A percentile compares a stretch with the other conserved stretches of the same genome.
Evolutionary conservation across 176 grass and related monocot species (phyloP).

Genomic region (Puya raimondii): DNA sequence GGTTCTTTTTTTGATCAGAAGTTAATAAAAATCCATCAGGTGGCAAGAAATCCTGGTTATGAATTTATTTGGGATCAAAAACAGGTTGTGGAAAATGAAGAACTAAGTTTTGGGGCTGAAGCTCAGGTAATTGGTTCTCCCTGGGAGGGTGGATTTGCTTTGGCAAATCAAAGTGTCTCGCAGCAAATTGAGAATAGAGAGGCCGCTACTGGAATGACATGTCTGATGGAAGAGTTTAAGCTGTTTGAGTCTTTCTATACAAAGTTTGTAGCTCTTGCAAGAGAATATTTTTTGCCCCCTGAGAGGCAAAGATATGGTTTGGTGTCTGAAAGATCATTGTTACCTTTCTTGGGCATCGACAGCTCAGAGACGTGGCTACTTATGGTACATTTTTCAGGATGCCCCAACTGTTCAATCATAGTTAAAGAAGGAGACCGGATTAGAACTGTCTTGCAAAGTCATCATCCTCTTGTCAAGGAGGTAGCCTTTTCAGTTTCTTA

Average conservation of each 20-base stretch:
- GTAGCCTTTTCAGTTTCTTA: constrained; percentile 23
- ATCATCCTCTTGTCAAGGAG: constrained; percentile 56
- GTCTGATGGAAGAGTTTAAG: constrained; percentile 54
- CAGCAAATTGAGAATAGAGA: constrained; percentile 34
- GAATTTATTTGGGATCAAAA: constrained; percentile 41
- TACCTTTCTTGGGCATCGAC: constrained; percentile 37
- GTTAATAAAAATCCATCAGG: constrained; percentile 22
- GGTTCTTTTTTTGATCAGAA: constrained; percentile 36
- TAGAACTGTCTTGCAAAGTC: constrained; percentile 51
- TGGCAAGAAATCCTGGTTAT: constrained; percentile 27
- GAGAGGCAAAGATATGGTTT: constrained; percentile 70
- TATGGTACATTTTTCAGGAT: constrained; percentile 54
- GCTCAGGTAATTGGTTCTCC: constrained; percentile 31
- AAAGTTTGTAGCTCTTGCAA: constrained; percentile 63
- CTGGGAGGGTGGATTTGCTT: constrained; percentile 61
- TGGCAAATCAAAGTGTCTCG: constrained; percentile 58
- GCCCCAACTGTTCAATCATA: constrained; percentile 58
- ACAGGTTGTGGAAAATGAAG: constrained; percentile 68
- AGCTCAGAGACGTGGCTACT: constrained; percentile 53
- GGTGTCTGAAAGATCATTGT: constrained; percentile 49
- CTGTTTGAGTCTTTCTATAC: constrained; percentile 60
- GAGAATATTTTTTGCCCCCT: constrained; percentile 72
- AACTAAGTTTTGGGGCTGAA: constrained; percentile 43
- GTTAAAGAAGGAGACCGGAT: constrained; percentile 59
- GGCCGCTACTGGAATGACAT: constrained; percentile 29